Base-by-base conservation (phyloP, 768 basidiomycete genomes). In the Paxillus involutus region DNA sequence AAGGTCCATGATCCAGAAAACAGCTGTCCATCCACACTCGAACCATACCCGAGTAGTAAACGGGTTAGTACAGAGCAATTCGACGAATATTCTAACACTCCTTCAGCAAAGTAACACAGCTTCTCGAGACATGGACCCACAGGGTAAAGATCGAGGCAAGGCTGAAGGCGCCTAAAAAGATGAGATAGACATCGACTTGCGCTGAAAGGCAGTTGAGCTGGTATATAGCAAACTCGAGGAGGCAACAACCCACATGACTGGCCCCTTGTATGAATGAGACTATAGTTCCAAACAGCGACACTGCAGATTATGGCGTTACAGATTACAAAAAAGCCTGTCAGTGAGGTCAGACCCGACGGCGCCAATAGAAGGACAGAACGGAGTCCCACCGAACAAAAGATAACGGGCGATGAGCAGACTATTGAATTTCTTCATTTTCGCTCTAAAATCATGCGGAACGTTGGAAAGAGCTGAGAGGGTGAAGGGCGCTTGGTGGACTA, bases 31-130 rank as follows among this genome's bases (percentile, higher is more conserved):
- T 21, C 68, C 44, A 59, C 79, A 80, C 64, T 91, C 89, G 58
- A 89, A 86, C 85, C 85, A 88, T 14, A 89, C 81, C n/a, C 76
- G 78, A 21, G 79, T 78, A 19, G 82, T 76, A 42, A 86, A 64
- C 7, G 80, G 68, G 65, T 79, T 71, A 55, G 71, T 75, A 17
- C 77, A 75, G 21, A 80, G 61, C 35, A 89, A 66, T 66, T 89
- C 87, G 37, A 82, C 65, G 57, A 86, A 85, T 43, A 80, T 77
- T 63, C 80, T 82, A 45, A 17, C 17, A 51, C n/a, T 47, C 16
- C 39, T 24, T 59, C 44, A 52, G 51, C 50, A 30, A 49, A 51
- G 6, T n/a, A 16, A 12, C 8, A 41, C 16, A 5, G 16, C 9
- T 10, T 32, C 12, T 14, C 30, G n/a, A 2, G 9, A 46, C 4